Conservation (phyloP, 805 yeast genomes). For the Wickerhamomyces rabaulensis region DNA sequence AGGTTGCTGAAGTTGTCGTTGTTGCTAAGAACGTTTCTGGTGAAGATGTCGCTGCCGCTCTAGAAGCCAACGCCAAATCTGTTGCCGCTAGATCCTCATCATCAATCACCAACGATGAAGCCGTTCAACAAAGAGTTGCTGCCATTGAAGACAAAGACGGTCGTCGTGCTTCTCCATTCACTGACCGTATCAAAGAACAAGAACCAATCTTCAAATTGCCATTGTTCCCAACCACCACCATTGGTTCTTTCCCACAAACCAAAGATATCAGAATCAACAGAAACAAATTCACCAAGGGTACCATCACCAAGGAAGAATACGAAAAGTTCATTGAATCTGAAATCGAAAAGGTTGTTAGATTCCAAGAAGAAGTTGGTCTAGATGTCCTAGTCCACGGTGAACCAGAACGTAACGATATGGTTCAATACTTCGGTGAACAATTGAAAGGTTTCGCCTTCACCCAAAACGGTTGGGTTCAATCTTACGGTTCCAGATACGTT, state of each 20-base stretch:
- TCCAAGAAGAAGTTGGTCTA: slow-evolving; percentile 98
- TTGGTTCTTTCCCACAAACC: slow-evolving; percentile 99
- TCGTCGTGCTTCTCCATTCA: slow-evolving; percentile 83
- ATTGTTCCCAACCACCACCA: slow-evolving; percentile 99
- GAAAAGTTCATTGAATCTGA: slow-evolving; percentile 95
- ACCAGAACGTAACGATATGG: slow-evolving; percentile 99
- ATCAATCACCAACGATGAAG: slow-evolving; percentile 83
- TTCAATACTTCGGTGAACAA: slow-evolving; percentile 99
- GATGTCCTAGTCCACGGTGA: slow-evolving; percentile 99
- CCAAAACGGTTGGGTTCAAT: slow-evolving; percentile 99
- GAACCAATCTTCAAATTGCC: slow-evolving; percentile 87
- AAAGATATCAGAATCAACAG: slow-evolving; percentile 98
- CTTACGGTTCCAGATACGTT: slow-evolving; percentile 99
- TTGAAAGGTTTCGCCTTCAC: slow-evolving; percentile 98
- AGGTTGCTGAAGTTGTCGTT: slow-evolving; percentile 84
- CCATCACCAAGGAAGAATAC: slow-evolving; percentile 90
- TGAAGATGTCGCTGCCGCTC: slow-evolving; percentile 67
- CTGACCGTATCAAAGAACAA: slow-evolving; percentile 83
- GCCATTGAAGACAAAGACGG: slow-evolving; percentile 70
- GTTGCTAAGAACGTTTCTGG: slow-evolving; percentile 85
- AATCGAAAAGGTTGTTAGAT: slow-evolving; percentile 91
- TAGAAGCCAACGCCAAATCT: slow-evolving; percentile 83
- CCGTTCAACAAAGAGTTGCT: slow-evolving; percentile 83
- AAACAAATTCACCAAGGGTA: slow-evolving; percentile 97
- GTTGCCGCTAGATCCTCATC: slow-evolving; percentile 83